Percentiles rank a stretch among this genome's conserved stretches.
phyloP scores from a whole-genome alignment of 2,329 filamentous ascomycete species.

The Aspergillus sp. region DNA sequence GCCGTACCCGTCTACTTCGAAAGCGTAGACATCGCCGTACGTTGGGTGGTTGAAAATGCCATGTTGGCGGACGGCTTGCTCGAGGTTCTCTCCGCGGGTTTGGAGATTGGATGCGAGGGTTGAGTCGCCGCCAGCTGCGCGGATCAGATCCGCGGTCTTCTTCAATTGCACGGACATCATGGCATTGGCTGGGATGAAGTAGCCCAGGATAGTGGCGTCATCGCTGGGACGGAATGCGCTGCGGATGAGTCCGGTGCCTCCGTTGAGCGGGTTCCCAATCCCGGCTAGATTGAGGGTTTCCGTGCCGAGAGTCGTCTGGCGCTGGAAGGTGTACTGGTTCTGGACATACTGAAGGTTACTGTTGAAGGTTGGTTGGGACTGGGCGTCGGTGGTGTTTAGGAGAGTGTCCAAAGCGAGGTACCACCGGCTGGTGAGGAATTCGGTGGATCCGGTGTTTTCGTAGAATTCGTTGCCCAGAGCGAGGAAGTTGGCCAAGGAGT shows the following conservation, averaged over 20 bases:
- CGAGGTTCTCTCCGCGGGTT: conserved; percentile 65
- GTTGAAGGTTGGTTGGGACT: conserved; percentile 81
- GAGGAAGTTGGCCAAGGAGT: conserved; percentile 91
- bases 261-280: conserved; percentile 86
- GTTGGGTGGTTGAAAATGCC: conserved; percentile 62
- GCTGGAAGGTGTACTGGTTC: conserved; percentile 87
- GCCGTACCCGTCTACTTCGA: conserved; percentile 67
- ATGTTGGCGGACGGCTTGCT: conserved; percentile 78
- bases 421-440: conserved; percentile 80
- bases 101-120: conserved; percentile 53
- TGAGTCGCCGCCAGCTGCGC: conserved; percentile 56
- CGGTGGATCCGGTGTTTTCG: conserved; percentile 72
- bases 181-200: conserved; percentile 92
- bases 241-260: conserved; percentile 79
- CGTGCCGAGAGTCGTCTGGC: conserved; percentile 76
- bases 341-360: conserved; percentile 63
- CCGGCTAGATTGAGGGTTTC: conserved; percentile 84
- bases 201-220: conserved; percentile 90
- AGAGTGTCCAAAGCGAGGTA: conserved; percentile 73
- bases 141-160: conserved; percentile 71
- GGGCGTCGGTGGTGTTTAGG: conserved; percentile 72
- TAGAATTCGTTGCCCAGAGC: conserved; percentile 84
- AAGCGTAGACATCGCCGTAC: conserved; percentile 64
- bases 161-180: conserved; percentile 91
- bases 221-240: conserved; percentile 94